These are phyloP conservation scores for Metschnikowia continentalis DNA, from an alignment of 805 yeast species.

Conservation along the genomic window DNA sequence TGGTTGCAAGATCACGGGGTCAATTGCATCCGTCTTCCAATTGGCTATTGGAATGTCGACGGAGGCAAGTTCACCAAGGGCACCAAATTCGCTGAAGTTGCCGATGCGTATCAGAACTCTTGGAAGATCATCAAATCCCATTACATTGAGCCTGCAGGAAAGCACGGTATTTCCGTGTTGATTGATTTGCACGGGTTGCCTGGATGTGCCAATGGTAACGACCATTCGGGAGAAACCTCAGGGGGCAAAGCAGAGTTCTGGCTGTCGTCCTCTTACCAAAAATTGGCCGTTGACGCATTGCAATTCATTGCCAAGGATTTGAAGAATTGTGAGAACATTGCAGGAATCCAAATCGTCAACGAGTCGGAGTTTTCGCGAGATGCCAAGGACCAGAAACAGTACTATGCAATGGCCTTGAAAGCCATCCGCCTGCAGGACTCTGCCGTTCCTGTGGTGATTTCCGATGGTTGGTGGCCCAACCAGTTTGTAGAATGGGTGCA, in stretches of 20 bases:
- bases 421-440: slow-evolving; percentile 54
- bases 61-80: slow-evolving; percentile 54
- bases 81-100: slow-evolving; percentile 57
- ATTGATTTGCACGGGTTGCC: slow-evolving; percentile 89
- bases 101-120: slow-evolving; percentile 61
- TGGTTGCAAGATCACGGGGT: slow-evolving; percentile 66
- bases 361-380: slow-evolving; percentile 67
- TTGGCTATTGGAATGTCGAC: slow-evolving; percentile 87
- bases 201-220: slow-evolving; percentile 84
- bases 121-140: slow-evolving; percentile 59
- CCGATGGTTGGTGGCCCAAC: slow-evolving; percentile 92
- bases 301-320: slow-evolving; percentile 63
- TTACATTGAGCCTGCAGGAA: slow-evolving; percentile 56
- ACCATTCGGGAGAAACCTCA: slow-evolving; percentile 67
- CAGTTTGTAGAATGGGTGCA: slow-evolving; percentile 71
- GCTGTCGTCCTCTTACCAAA: slow-evolving; percentile 40
- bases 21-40: slow-evolving; percentile 79
- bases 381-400: slow-evolving; percentile 49
- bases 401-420: slow-evolving; percentile 61
- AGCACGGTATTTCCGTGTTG: slow-evolving; percentile 64
- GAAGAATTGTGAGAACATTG: slow-evolving; percentile 55
- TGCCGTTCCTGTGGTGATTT: slow-evolving; percentile 67
- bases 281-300: slow-evolving; percentile 46
- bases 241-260: slow-evolving; percentile 63
- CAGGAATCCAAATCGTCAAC: slow-evolving; percentile 82